Evolutionary conservation across 2,329 filamentous ascomycete genomes (phyloP).

Genomic region (Alternaria conjuncta): DNA sequence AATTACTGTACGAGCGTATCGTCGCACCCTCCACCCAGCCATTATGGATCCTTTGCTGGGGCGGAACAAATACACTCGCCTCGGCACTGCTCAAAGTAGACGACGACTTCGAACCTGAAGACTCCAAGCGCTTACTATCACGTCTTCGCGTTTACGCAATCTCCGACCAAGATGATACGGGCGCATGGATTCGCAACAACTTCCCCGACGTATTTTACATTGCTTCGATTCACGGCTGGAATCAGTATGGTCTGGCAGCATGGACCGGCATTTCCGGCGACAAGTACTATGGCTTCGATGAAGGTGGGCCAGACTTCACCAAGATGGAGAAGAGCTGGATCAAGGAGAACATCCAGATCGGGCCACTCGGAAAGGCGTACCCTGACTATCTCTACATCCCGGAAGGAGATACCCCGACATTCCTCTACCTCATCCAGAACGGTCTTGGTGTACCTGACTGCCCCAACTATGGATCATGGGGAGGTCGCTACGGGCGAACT

Average conservation of each 20-base stretch:
- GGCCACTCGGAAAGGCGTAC: constrained; percentile 52
- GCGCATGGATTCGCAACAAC: constrained; percentile 61
- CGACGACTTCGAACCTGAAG: constrained; percentile 37
- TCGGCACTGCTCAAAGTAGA: constrained; percentile 55
- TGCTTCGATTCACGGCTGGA: constrained; percentile 62
- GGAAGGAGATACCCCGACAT: constrained; percentile 62
- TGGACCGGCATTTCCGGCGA: constrained; percentile 65
- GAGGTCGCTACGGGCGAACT: constrained; percentile 53
- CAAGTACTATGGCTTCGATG: constrained; percentile 54
- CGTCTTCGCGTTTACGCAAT: constrained; percentile 54
- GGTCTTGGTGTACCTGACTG: constrained; percentile 56
- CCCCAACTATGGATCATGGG: constrained; percentile 59
- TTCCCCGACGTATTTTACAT: constrained; percentile 65
- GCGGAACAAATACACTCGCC: constrained; percentile 61
- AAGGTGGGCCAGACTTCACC: constrained; percentile 56
- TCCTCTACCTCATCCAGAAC: constrained; percentile 59
- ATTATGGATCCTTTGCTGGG: constrained; percentile 62
- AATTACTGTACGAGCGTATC: constrained; percentile 55
- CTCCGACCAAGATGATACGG: constrained; percentile 66
- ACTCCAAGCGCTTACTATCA: constrained; percentile 41
- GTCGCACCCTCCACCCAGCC: constrained; percentile 50
- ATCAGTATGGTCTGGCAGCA: constrained; percentile 60
- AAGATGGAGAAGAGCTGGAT: constrained; percentile 61
- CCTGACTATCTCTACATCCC: constrained; percentile 59
- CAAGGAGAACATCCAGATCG: constrained; percentile 61